Evolutionary conservation across 108 stramenopile genomes (phyloP).

Genomic region (Aurantiochytrium sp.): DNA sequence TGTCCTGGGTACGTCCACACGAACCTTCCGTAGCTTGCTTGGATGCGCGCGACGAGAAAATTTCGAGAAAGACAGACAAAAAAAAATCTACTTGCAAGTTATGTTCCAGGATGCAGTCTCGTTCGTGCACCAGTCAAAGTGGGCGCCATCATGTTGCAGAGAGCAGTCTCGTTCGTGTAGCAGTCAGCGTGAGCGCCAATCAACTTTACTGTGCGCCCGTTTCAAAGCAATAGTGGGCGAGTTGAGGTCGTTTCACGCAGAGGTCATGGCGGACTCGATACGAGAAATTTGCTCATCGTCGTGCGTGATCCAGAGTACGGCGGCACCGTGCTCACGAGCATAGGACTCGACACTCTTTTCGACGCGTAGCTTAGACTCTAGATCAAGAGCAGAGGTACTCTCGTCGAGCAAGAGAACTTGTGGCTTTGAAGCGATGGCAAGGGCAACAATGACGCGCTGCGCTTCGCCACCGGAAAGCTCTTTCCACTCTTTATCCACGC

Average conservation of each 20-base stretch:
- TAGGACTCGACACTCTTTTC: slow-evolving; percentile 28
- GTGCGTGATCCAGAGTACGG: not conserved
- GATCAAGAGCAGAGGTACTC: slow-evolving; percentile 54
- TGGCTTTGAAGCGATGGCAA: slow-evolving; percentile 56
- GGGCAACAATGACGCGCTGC: slow-evolving; percentile 67
- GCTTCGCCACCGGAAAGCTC: slow-evolving; percentile 68
- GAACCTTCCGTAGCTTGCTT: no score
- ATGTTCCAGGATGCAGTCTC: no score
- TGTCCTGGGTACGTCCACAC: no score
- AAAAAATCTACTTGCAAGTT: no score
- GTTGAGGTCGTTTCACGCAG: not conserved
- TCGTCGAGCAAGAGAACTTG: slow-evolving; percentile 64
- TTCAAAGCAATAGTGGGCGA: no score
- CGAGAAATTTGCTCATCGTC: not conserved
- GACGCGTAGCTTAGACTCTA: slow-evolving; percentile 32
- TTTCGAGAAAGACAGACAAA: no score
- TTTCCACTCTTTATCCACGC: slow-evolving; percentile 57
- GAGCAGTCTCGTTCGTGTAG: no score
- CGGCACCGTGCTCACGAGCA: not conserved
- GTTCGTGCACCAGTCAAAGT: no score
- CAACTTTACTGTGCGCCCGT: no score
- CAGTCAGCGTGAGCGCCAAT: no score
- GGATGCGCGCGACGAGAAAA: no score
- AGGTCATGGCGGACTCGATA: not conserved
- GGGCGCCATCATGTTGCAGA: no score